These are phyloP conservation scores for Yamadazyma blattariae DNA, from an alignment of 1,139 yeast genomes.

Conservation along the genomic window DNA sequence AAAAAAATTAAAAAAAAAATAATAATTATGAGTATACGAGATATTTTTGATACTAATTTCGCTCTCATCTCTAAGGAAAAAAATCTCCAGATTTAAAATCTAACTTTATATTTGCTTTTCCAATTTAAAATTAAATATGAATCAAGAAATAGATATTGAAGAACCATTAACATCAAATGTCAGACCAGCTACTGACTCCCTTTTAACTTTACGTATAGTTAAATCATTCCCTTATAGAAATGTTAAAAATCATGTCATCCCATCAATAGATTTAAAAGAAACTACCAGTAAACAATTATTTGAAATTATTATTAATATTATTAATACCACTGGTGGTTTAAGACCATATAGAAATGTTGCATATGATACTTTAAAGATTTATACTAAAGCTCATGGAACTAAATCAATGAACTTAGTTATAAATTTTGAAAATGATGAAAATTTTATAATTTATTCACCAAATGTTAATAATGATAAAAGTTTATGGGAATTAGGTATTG, in stretches of 20 bases:
- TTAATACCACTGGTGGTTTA: slow-evolving; percentile 64
- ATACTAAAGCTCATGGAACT: slow-evolving; percentile 92
- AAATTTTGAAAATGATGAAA: slow-evolving; percentile 67
- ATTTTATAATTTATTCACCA: slow-evolving; percentile 54
- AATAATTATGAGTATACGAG: slow-evolving; percentile 12
- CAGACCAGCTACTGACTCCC: slow-evolving; percentile 68
- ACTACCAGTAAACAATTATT: slow-evolving; percentile 68
- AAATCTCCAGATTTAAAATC: no score
- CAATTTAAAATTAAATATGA: no score
- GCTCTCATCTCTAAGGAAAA: no score
- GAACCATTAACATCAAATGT: slow-evolving; percentile 68
- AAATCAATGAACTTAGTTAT: slow-evolving; percentile 91
- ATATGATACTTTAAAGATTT: slow-evolving; percentile 77
- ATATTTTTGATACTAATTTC: no score
- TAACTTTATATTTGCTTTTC: no score
- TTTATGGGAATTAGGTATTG: slow-evolving; percentile 67
- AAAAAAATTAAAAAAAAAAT: no score
- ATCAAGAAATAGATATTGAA: slow-evolving; percentile 21
- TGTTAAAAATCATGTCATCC: slow-evolving; percentile 75
- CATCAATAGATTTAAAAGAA: slow-evolving; percentile 65
- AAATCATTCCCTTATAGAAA: slow-evolving; percentile 93
- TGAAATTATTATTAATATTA: slow-evolving; percentile 40
- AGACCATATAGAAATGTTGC: slow-evolving; percentile 82
- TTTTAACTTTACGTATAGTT: slow-evolving; percentile 79
- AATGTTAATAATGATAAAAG: slow-evolving; percentile 32